These are phyloP conservation scores for Fagus crenata DNA, from an alignment of 306 rosid genomes.

Conservation along the genomic window DNA sequence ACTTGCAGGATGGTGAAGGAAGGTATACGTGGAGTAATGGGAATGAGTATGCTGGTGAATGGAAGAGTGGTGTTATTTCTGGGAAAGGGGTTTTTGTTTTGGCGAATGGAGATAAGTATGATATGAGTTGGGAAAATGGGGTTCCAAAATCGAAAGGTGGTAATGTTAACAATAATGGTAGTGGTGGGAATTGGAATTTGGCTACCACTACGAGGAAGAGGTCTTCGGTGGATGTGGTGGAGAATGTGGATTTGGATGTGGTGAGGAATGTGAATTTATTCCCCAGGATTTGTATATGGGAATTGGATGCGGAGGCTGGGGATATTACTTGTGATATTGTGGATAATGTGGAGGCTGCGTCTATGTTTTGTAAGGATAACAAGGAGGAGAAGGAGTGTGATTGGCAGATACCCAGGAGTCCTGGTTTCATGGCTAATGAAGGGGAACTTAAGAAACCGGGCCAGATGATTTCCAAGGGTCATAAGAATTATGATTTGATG, in stretches of 20 bases:
- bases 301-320: conserved; percentile 55
- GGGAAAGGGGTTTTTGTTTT: conserved; percentile 47
- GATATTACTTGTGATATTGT: conserved; percentile 60
- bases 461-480: conserved; percentile 42
- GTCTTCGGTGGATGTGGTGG: conserved; percentile 32
- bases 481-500: conserved; percentile 52
- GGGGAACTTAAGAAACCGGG: conserved; percentile 49
- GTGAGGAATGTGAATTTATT: conserved; percentile 37
- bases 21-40: conserved; percentile 54
- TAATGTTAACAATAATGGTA: not conserved
- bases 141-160: conserved; percentile 23
- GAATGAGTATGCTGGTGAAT: conserved; percentile 47
- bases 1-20: conserved; percentile 50
- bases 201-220: conserved; percentile 26
- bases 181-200: conserved; percentile 34
- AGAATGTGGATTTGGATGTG: conserved; percentile 26
- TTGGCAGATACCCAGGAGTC: conserved; percentile 34
- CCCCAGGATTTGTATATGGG: conserved; percentile 58
- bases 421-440: conserved; percentile 36
- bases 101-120: conserved; percentile 45
- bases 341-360: conserved; percentile 38
- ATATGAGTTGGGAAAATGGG: conserved; percentile 51
- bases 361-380: conserved; percentile 43
- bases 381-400: conserved; percentile 24
- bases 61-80: conserved; percentile 40